Conservation (phyloP, 495 filamentous ascomycete species). For the Penicillium roqueforti region DNA sequence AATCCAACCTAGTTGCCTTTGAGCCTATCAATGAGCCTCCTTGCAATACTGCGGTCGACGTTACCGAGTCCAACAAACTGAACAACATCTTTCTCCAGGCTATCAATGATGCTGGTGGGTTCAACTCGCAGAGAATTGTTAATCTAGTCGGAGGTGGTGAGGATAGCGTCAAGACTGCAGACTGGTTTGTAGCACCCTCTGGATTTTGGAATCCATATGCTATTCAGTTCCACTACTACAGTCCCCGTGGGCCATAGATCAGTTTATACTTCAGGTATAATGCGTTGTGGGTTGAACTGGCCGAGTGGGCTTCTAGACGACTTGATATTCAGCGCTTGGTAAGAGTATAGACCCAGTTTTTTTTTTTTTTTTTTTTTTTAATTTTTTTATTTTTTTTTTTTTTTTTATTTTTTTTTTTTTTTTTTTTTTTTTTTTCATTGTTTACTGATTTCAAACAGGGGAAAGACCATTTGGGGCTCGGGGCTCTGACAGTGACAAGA, state of each 20-base stretch:
- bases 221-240: constrained; percentile 62
- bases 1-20: constrained; percentile 52
- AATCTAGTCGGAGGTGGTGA: constrained; percentile 50
- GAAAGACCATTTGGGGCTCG: constrained; percentile 60
- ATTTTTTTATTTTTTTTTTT: too few relatives aligned
- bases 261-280: neutral
- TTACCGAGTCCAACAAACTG: constrained; percentile 48
- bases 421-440: too few relatives aligned
- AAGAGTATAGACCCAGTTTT: neutral
- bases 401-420: too few relatives aligned
- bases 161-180: constrained; percentile 49
- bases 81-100: constrained; percentile 56
- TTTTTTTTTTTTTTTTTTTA: too few relatives aligned
- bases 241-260: constrained; percentile 42
- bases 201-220: constrained; percentile 55
- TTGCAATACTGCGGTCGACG: constrained; percentile 48
- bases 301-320: constrained; percentile 26
- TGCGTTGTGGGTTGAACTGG: neutral
- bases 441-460: constrained; percentile 28
- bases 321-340: constrained; percentile 49
- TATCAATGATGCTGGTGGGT: constrained; percentile 52
- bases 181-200: constrained; percentile 49
- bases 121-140: constrained; percentile 54
- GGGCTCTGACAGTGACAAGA: constrained; percentile 53
- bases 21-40: constrained; percentile 60